These are phyloP conservation scores for Xylariaceae sp. DNA, from an alignment of 2,329 filamentous ascomycete genomes.

Conservation along the genomic window DNA sequence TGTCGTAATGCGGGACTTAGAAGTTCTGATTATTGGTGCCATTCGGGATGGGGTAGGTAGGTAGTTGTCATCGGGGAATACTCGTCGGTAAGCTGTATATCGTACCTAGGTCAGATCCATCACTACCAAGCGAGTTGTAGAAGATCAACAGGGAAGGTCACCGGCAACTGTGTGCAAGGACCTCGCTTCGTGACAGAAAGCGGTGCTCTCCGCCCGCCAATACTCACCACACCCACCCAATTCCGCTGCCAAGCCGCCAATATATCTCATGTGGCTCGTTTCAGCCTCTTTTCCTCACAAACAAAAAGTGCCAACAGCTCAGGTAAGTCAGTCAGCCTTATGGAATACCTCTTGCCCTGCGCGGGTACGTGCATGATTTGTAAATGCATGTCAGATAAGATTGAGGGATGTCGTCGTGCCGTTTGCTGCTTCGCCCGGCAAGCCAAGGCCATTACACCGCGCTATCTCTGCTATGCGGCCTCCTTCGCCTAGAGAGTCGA, in stretches of 20 bases:
- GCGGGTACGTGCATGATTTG: slow-evolving; percentile 16
- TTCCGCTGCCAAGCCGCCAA: too few relatives aligned
- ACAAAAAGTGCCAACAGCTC: background rate
- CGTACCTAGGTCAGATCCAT: too few relatives aligned
- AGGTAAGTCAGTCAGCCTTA: slow-evolving; percentile 18
- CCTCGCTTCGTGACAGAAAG: background rate
- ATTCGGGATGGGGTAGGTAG: too few relatives aligned
- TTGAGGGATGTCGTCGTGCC: background rate
- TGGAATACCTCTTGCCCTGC: slow-evolving; percentile 6
- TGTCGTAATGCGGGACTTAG: too few relatives aligned
- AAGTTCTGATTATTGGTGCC: too few relatives aligned
- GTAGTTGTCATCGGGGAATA: too few relatives aligned
- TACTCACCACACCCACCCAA: background rate
- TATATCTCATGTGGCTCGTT: slow-evolving; percentile 1
- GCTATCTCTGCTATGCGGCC: background rate
- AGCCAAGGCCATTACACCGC: background rate
- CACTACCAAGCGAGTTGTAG: too few relatives aligned
- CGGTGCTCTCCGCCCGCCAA: background rate
- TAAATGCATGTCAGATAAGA: slow-evolving; percentile 16
- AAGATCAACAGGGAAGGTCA: too few relatives aligned
- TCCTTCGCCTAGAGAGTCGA: too few relatives aligned
- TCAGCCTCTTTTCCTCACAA: slow-evolving; percentile 5
- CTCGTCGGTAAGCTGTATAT: too few relatives aligned
- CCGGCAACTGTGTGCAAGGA: too few relatives aligned
- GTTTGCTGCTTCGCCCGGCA: background rate